phyloP scores from a whole-genome alignment of 2,329 filamentous ascomycete species.

The Claviceps sp. region DNA sequence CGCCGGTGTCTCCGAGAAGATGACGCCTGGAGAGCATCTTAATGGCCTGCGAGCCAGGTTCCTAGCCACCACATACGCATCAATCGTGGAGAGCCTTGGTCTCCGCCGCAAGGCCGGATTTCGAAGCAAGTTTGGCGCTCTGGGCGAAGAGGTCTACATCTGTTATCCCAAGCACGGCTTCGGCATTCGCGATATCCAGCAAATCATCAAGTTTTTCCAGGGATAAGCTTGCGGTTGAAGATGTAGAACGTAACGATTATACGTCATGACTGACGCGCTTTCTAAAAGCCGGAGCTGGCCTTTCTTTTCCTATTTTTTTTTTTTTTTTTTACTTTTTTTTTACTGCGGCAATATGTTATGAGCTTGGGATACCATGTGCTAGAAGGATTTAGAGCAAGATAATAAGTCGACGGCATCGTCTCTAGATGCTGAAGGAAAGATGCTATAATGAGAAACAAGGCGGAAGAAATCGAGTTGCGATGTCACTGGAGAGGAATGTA shows the following conservation, averaged over 20 bases:
- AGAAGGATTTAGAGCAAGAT: background rate
- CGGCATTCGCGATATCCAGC: constrained; percentile 66
- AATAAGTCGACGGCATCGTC: background rate
- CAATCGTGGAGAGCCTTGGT: constrained; percentile 69
- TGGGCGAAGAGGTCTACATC: constrained; percentile 76
- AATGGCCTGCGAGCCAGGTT: constrained; percentile 70
- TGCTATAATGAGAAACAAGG: too few relatives aligned
- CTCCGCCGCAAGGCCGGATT: constrained; percentile 80
- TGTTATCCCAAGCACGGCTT: constrained; percentile 81
- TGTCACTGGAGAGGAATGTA: too few relatives aligned
- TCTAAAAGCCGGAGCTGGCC: background rate
- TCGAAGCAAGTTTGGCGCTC: constrained; percentile 75
- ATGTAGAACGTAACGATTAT: background rate
- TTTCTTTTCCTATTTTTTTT: background rate
- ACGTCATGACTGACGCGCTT: background rate
- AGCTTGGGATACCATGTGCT: background rate
- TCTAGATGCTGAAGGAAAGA: too few relatives aligned
- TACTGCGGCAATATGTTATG: background rate
- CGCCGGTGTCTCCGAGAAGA: constrained; percentile 60
- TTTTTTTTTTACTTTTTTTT: too few relatives aligned
- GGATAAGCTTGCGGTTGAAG: constrained; percentile 29
- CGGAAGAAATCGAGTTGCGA: too few relatives aligned
- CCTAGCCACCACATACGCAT: constrained; percentile 68
- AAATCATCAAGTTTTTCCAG: constrained; percentile 85
- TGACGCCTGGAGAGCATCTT: constrained; percentile 71